Evolutionary conservation across 1,284 basidiomycete genomes (phyloP).

Genomic region (Ganoderma sp.): DNA sequence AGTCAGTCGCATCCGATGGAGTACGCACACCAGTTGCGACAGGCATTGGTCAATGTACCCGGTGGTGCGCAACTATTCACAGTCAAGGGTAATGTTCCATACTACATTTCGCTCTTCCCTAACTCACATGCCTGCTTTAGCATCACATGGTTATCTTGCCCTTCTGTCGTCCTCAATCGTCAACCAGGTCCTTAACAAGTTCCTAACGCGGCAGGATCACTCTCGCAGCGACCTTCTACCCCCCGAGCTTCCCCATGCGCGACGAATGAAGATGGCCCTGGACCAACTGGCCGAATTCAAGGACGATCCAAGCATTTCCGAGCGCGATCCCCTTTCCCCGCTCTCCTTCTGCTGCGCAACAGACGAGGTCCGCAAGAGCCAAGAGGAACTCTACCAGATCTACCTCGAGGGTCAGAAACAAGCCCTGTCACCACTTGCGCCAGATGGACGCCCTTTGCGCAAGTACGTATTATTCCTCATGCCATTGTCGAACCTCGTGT

Average conservation of each 20-base stretch:
- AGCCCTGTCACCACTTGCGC: slow-evolving; percentile 63
- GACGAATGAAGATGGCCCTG: slow-evolving; percentile 62
- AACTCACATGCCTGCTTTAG: slow-evolving; percentile 40
- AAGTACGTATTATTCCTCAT: slow-evolving; percentile 50
- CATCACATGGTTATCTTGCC: slow-evolving; percentile 55
- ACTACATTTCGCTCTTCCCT: not conserved
- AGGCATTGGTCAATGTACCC: slow-evolving; percentile 55
- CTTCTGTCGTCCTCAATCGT: slow-evolving; percentile 64
- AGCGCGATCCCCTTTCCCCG: slow-evolving; percentile 60
- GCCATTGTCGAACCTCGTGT: not conserved
- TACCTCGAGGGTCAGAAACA: slow-evolving; percentile 53
- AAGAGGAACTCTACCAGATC: slow-evolving; percentile 53
- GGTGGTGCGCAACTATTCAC: slow-evolving; percentile 57
- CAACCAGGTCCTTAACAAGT: slow-evolving; percentile 68
- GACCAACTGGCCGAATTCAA: slow-evolving; percentile 56
- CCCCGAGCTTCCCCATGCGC: slow-evolving; percentile 41
- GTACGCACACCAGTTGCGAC: slow-evolving; percentile 60
- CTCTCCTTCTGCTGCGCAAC: slow-evolving; percentile 74
- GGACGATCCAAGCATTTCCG: slow-evolving; percentile 52
- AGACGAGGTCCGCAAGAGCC: slow-evolving; percentile 55
- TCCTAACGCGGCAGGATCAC: slow-evolving; percentile 59
- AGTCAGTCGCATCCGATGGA: slow-evolving; percentile 60
- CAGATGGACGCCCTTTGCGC: slow-evolving; percentile 63
- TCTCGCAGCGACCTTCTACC: slow-evolving; percentile 53
- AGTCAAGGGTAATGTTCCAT: slow-evolving; percentile 59